A percentile compares a stretch with the other conserved stretches of the same genome.
Evolutionary conservation across 805 yeast genomes (phyloP).

Genomic region (Suhomyces xylopsoci): DNA sequence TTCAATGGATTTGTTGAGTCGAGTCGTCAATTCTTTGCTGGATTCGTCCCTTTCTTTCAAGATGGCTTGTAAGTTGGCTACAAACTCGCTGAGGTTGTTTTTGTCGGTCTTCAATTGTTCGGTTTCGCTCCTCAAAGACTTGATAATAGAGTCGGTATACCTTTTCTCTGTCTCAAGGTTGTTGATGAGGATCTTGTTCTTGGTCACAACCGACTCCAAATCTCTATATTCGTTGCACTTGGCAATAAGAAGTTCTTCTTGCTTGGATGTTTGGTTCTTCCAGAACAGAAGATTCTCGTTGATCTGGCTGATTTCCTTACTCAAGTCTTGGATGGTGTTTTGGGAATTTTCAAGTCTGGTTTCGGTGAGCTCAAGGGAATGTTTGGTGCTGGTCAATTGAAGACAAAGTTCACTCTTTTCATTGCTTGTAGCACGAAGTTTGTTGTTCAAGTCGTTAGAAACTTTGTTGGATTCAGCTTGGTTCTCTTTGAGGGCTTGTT

Average conservation of each 20-base stretch:
- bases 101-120: slow-evolving; percentile 56
- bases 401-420: slow-evolving; percentile 43
- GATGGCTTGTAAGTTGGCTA: slow-evolving; percentile 57
- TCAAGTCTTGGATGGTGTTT: slow-evolving; percentile 25
- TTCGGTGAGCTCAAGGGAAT: slow-evolving; percentile 51
- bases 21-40: slow-evolving; percentile 46
- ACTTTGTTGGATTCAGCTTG: slow-evolving; percentile 43
- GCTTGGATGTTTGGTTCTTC: slow-evolving; percentile 41
- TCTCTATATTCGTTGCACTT: slow-evolving; percentile 53
- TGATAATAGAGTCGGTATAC: slow-evolving; percentile 47
- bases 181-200: slow-evolving; percentile 43
- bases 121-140: slow-evolving; percentile 51
- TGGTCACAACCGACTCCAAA: slow-evolving; percentile 44
- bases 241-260: slow-evolving; percentile 29
- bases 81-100: slow-evolving; percentile 51
- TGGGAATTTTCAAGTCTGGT: slow-evolving; percentile 49
- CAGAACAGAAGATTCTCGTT: slow-evolving; percentile 34
- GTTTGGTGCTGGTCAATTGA: slow-evolving; percentile 51
- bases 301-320: slow-evolving; percentile 26
- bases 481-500: slow-evolving; percentile 28
- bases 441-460: slow-evolving; percentile 44
- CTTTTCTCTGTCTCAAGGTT: slow-evolving; percentile 55
- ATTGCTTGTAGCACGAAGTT: slow-evolving; percentile 24
- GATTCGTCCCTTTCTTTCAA: slow-evolving; percentile 60
- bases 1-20: slow-evolving; percentile 49